phyloP scores from a whole-genome alignment of 2,329 filamentous ascomycete genomes.

The Fusarium caatingaense region DNA sequence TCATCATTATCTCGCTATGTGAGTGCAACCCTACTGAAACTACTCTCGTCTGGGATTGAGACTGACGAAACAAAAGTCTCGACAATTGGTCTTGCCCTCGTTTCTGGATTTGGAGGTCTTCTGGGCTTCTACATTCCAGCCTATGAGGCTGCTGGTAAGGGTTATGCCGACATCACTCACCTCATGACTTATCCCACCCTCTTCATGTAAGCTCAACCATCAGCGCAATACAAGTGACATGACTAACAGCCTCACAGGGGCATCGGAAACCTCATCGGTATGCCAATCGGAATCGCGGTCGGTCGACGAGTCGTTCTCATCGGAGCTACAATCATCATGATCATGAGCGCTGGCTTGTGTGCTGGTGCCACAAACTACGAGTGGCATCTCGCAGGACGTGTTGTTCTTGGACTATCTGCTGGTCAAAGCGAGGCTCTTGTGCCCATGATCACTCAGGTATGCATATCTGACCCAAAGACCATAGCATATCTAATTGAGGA shows the following conservation, averaged over 20 bases:
- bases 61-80: slow-evolving; percentile 11
- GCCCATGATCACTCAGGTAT: slow-evolving; percentile 25
- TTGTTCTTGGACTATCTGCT: slow-evolving; percentile 33
- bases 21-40: not conserved
- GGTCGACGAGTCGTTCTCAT: slow-evolving; percentile 40
- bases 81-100: slow-evolving; percentile 15
- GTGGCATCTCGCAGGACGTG: slow-evolving; percentile 35
- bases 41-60: fast-evolving
- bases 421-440: slow-evolving; percentile 37
- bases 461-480: too few species aligned
- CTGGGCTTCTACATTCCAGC: slow-evolving; percentile 20
- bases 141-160: slow-evolving; percentile 14
- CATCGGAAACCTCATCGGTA: slow-evolving; percentile 41
- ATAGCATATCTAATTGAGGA: too few species aligned
- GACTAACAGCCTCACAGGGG: slow-evolving; percentile 4
- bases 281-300: slow-evolving; percentile 38
- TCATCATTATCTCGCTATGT: slow-evolving; percentile 38
- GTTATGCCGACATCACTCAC: slow-evolving; percentile 21
- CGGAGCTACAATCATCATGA: slow-evolving; percentile 36
- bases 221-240: fast-evolving
- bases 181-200: slow-evolving; percentile 24
- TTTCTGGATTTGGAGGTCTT: slow-evolving; percentile 21
- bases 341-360: slow-evolving; percentile 34
- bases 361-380: slow-evolving; percentile 36
- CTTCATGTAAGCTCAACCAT: not conserved